Evolutionary conservation across 164 flowering plant species (phyloP).

Genomic region (Vitis rotundifolia): DNA sequence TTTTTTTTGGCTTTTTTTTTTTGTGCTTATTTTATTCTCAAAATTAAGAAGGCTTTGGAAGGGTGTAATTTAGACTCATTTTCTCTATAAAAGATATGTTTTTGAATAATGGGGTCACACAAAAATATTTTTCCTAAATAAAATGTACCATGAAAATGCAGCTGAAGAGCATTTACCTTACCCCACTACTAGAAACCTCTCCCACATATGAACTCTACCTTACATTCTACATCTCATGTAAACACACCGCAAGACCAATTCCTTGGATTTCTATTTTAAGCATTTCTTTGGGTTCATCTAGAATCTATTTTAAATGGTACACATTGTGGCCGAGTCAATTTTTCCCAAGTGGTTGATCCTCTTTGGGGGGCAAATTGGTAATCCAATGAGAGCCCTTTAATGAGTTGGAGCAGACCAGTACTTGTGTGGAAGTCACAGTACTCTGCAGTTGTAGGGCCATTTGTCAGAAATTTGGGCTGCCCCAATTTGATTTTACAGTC

Average conservation of each 20-base stretch:
- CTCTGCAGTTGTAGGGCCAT: background rate
- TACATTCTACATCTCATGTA: no score
- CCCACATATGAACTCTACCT: no score
- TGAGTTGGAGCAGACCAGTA: background rate
- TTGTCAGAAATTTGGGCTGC: background rate
- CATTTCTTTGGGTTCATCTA: background rate
- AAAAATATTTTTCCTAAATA: no score
- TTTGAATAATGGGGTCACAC: no score
- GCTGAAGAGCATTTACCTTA: no score
- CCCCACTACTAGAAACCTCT: no score
- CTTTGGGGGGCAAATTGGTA: background rate
- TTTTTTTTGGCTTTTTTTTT: no score
- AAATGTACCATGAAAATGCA: no score
- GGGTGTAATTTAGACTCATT: no score
- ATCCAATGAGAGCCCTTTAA: conserved; percentile 6
- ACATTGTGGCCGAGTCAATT: background rate
- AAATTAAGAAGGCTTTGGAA: no score
- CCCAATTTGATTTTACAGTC: background rate
- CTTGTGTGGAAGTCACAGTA: background rate
- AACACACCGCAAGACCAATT: background rate
- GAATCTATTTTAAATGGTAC: background rate
- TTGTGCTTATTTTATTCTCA: no score
- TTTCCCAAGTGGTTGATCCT: background rate
- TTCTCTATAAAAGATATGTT: no score
- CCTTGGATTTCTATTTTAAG: background rate